Evolutionary conservation across 202 grass and related monocot genomes (phyloP).

Genomic region (Digitaria exilis): DNA sequence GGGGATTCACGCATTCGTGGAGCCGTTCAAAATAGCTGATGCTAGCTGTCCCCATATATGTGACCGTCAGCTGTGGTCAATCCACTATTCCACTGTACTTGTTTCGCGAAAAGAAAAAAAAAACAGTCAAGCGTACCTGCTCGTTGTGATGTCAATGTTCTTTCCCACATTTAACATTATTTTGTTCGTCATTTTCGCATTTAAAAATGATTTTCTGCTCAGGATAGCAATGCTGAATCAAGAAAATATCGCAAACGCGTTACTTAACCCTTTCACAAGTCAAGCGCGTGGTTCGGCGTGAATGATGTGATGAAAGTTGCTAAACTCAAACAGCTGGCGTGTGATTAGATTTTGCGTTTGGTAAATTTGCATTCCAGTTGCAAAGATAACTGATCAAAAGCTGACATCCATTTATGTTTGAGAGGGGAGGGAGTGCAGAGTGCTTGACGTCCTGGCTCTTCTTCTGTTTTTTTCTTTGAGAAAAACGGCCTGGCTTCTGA

Average conservation of each 20-base stretch:
- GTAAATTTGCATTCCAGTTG: too few species aligned
- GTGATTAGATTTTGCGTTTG: too few species aligned
- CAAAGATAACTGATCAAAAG: too few species aligned
- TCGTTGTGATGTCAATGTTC: conserved; percentile 14
- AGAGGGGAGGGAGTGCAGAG: too few species aligned
- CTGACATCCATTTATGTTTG: too few species aligned
- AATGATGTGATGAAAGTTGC: not conserved
- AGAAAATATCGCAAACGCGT: not conserved
- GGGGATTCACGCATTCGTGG: conserved; percentile 77
- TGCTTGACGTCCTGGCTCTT: too few species aligned
- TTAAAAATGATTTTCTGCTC: not conserved
- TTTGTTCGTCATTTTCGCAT: not conserved
- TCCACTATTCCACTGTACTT: not conserved
- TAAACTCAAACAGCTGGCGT: too few species aligned
- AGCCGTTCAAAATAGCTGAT: conserved; percentile 39
- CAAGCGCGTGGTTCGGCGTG: not conserved
- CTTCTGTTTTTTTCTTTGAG: too few species aligned
- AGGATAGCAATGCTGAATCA: not conserved
- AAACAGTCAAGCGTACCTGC: not conserved
- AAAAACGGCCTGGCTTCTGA: too few species aligned
- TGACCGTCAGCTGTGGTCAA: not conserved
- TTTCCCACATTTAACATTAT: not conserved
- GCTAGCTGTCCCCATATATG: not conserved
- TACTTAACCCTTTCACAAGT: too few species aligned
- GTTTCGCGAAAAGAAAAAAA: not conserved